phyloP scores from a whole-genome alignment of 2,329 filamentous ascomycete genomes.

The Cercospora nicotianae region DNA sequence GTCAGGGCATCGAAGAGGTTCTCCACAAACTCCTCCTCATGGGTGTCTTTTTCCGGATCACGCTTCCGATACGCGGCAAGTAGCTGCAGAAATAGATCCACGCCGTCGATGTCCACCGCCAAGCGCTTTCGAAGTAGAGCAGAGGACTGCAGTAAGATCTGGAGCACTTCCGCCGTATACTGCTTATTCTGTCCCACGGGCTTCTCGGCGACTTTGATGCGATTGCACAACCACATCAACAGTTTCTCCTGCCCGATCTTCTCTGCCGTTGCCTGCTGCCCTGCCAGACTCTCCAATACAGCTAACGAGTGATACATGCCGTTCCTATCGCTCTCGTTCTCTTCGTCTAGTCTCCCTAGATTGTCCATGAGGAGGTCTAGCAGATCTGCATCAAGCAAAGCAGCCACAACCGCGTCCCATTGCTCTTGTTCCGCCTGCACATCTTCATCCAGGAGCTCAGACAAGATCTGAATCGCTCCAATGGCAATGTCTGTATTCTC shows the following conservation, averaged over 20 bases:
- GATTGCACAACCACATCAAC: constrained; percentile 72
- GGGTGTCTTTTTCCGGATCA: constrained; percentile 79
- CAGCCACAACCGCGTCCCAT: constrained; percentile 72
- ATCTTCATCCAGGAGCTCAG: constrained; percentile 91
- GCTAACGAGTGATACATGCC: constrained; percentile 83
- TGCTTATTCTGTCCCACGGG: constrained; percentile 86
- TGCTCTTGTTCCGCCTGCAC: constrained; percentile 76
- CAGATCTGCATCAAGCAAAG: constrained; percentile 65
- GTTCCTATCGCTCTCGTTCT: constrained; percentile 67
- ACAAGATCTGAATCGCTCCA: constrained; percentile 82
- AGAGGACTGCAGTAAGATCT: constrained; percentile 81
- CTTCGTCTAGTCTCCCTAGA: constrained; percentile 76
- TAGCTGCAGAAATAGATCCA: constrained; percentile 79
- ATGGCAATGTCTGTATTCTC: constrained; percentile 98
- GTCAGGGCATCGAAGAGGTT: constrained; percentile 88
- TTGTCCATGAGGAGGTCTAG: constrained; percentile 74
- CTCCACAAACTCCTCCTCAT: constrained; percentile 93
- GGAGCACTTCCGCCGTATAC: constrained; percentile 87
- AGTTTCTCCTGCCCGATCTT: constrained; percentile 71
- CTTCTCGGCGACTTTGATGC: constrained; percentile 69
- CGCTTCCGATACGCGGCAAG: constrained; percentile 80
- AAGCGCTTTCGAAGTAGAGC: constrained; percentile 64
- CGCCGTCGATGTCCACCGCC: constrained; percentile 58
- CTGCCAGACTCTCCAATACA: constrained; percentile 83
- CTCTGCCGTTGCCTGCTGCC: constrained; percentile 66